Conservation (phyloP, 2,329 filamentous ascomycete genomes). For the Teratosphaeria epicoccoides region DNA sequence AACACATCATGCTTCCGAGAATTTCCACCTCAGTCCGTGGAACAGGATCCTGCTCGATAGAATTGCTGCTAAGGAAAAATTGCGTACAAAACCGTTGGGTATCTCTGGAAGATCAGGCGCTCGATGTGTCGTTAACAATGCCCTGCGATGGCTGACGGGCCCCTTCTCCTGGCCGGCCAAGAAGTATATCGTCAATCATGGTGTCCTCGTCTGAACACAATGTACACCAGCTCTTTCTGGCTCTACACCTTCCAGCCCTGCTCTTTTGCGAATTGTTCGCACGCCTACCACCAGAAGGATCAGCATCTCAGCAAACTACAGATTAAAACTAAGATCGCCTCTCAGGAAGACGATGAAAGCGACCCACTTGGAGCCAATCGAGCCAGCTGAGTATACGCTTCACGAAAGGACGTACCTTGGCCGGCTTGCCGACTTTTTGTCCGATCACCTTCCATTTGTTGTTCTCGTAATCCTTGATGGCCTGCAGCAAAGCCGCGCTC, state of each 20-base stretch:
- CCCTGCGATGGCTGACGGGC: not conserved
- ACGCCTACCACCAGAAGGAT: constrained; percentile 45
- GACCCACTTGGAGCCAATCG: not conserved
- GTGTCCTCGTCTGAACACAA: not conserved
- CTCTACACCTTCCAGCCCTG: constrained; percentile 40
- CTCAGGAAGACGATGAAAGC: not conserved
- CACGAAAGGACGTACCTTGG: constrained; percentile 55
- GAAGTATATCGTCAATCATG: not conserved
- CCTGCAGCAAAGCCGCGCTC: constrained; percentile 71
- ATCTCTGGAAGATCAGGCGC: not conserved
- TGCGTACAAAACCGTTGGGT: not conserved
- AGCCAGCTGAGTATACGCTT: not conserved
- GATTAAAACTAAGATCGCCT: not conserved
- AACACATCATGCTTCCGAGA: not conserved
- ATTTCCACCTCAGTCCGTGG: not conserved
- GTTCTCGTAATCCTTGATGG: constrained; percentile 97
- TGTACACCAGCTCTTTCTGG: not conserved
- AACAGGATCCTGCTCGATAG: too few species aligned
- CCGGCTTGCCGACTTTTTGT: constrained; percentile 92
- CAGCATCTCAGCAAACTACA: not conserved
- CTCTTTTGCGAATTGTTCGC: constrained; percentile 91
- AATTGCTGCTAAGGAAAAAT: not conserved
- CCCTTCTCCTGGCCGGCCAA: not conserved
- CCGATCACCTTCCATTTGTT: constrained; percentile 99
- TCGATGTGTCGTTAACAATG: not conserved